Evolutionary conservation across 768 basidiomycete genomes (phyloP).

Genomic region (Termitomyces sp.): DNA sequence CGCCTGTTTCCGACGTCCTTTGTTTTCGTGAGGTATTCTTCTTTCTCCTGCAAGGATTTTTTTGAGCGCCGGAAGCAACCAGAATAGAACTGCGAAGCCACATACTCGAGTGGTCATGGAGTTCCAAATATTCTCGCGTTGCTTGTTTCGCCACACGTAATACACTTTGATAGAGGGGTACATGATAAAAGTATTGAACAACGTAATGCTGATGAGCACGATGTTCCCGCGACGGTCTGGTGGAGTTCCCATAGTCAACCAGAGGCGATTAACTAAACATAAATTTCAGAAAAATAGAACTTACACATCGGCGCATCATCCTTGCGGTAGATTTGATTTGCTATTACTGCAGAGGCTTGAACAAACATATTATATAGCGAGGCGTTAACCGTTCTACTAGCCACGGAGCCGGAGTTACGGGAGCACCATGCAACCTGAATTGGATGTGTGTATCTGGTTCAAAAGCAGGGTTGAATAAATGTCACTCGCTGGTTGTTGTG

Average conservation of each 20-base stretch:
- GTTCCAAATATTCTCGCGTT: constrained; percentile 52
- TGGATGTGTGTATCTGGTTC: constrained; percentile 37
- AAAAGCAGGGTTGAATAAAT: not conserved
- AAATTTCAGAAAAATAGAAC: constrained; percentile 6
- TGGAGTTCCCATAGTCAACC: not conserved
- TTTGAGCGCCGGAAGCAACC: not conserved
- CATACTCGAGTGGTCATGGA: constrained; percentile 45
- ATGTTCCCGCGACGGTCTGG: constrained; percentile 55
- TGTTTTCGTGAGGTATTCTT: constrained; percentile 51
- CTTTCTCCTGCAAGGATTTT: constrained; percentile 38
- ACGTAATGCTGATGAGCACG: constrained; percentile 46
- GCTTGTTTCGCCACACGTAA: constrained; percentile 54
- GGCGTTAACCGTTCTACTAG: constrained; percentile 54
- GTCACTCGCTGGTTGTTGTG: not conserved
- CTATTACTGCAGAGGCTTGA: constrained; percentile 39
- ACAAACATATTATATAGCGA: constrained; percentile 58
- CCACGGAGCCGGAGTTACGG: constrained; percentile 54
- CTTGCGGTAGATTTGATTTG: constrained; percentile 51
- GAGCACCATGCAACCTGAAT: constrained; percentile 59
- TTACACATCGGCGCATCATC: constrained; percentile 55
- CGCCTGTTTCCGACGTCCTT: constrained; percentile 55
- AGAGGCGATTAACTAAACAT: not conserved
- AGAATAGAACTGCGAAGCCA: not conserved
- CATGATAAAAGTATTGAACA: constrained; percentile 44
- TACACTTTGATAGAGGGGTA: constrained; percentile 53